Evolutionary conservation across 2,329 filamentous ascomycete genomes (phyloP), one percentile per base, ranked within the genome.

Genomic region (Hysterium pulicare): DNA sequence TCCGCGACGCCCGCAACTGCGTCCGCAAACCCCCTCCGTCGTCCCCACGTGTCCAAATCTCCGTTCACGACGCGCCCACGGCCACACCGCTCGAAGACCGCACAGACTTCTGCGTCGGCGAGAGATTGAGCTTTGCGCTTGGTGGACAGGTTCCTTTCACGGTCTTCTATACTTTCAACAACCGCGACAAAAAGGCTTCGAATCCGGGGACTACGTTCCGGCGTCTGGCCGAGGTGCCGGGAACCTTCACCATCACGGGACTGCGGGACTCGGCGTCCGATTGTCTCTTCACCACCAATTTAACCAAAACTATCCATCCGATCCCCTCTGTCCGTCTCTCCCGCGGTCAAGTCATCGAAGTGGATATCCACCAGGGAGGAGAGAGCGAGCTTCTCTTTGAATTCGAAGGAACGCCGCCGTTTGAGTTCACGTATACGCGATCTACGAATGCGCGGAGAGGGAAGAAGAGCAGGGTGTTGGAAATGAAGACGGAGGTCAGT

Each of bases 301-400:
- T 96, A 38, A 79, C 78, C 40, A 95, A 95, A 67, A 77, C 78
- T 5, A 95, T 98, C 55, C 93, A 97, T 62, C 85, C 89, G 39
- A 85, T 97, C 71, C 93, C 93, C 3, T 90, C 86, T 45, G 94
- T 96, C 35, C 84, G 84, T 53, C 88, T 98, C 53, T 91, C 86
- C 59, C 87, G 88, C 58, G 94, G 94, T 22, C 80, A 80, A 48
- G 83, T 87, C 45, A 81, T 83, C 5, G 82, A 86, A 52, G 84
- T 94, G 26, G 93, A 97, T 62, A 98, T 98, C 49, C 94, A 97
- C 65, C 91, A 98, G 72, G 93, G 93, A 54, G 90, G 90, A 48
- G 87, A 94, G 63, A 90, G 93, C 1, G 88, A 96, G 62, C 90
- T 98, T 40, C 72, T 89, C 6, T 97, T 98, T 57, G 87, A 95